Percentiles rank a stretch among this genome's conserved stretches.
Evolutionary conservation across 2,329 filamentous ascomycete species (phyloP).

Genomic region (Paracoccidioides brasiliensis): DNA sequence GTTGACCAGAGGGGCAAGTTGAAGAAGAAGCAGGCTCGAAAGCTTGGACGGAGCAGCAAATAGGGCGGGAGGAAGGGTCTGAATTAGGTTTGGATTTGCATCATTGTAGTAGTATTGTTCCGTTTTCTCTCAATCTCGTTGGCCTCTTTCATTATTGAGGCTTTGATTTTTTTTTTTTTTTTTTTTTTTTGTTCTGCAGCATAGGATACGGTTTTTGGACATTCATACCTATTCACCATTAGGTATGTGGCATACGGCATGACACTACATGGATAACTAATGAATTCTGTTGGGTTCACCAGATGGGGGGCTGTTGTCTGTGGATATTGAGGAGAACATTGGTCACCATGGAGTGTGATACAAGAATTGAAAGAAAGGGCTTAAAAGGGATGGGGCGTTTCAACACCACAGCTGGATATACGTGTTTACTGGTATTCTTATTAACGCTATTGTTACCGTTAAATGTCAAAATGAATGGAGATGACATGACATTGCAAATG

Average conservation of each 20-base stretch:
- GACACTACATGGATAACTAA: background rate
- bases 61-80: too few species aligned
- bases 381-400: background rate
- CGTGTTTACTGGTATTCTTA: background rate
- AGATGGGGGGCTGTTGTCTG: too few species aligned
- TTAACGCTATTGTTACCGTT: too few species aligned
- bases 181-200: background rate
- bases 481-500: too few species aligned
- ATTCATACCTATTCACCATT: conserved; percentile 1
- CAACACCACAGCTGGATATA: background rate
- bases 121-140: too few species aligned
- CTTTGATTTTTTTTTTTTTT: background rate
- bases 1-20: too few species aligned
- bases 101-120: too few species aligned
- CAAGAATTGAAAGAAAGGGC: background rate
- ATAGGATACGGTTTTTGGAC: background rate
- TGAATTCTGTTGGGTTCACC: background rate
- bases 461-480: too few species aligned
- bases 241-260: background rate
- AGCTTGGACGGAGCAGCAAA: too few species aligned
- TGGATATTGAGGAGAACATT: background rate
- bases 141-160: background rate
- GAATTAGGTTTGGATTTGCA: too few species aligned
- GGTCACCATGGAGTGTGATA: background rate
- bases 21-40: too few species aligned